phyloP scores from a whole-genome alignment of 345 rosid genomes.

The Camelina sativa region DNA sequence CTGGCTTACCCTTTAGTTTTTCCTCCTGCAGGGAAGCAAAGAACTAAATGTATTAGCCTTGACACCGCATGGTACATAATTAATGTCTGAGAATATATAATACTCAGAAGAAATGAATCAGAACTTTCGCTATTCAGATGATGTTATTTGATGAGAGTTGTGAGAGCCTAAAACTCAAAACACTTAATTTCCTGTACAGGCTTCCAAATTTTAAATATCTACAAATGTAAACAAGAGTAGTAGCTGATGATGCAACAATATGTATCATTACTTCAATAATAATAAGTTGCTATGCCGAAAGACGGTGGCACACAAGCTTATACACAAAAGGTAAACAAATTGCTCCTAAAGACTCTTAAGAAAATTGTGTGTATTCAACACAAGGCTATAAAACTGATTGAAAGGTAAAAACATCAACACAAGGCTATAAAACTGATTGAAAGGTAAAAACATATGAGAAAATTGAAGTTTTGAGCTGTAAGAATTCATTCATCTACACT shows the following conservation, averaged over 20 bases:
- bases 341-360: not conserved
- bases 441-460: not conserved
- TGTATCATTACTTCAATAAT: not conserved
- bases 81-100: not conserved
- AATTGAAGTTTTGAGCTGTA: conserved; percentile 16
- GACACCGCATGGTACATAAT: not conserved
- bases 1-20: conserved; percentile 88
- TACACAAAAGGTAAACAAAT: not conserved
- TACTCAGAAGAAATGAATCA: not conserved
- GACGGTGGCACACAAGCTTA: not conserved
- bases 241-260: conserved; percentile 12
- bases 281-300: not conserved
- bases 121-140: not conserved
- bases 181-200: not conserved
- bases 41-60: conserved; percentile 18
- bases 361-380: not conserved
- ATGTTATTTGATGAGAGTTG: not conserved
- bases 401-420: not conserved
- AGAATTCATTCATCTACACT: not conserved
- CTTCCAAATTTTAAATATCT: not conserved
- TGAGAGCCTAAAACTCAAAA: not conserved
- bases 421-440: not conserved
- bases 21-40: conserved; percentile 62
- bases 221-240: not conserved
- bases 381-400: not conserved